Evolutionary conservation across 1,139 yeast species (phyloP), one percentile per base, ranked within the genome.

Genomic region (Lizanozyma gosingica): DNA sequence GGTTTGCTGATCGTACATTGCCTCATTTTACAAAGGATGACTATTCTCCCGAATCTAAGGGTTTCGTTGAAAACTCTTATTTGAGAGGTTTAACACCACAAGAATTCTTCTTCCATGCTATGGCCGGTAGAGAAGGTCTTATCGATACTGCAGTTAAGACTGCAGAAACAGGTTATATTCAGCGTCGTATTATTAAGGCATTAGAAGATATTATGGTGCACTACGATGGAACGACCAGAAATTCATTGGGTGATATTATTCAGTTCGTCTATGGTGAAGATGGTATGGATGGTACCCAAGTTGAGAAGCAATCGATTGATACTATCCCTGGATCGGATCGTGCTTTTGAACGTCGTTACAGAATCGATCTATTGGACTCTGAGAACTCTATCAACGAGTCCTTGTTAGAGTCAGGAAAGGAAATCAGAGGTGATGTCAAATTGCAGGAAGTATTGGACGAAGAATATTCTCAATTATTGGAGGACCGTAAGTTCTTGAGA

Each of bases 61-160:
- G 99, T 48, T 94, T 94, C 54, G 95, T 94, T 50, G 98, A 92
- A 63, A 94, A 94, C 57, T 94, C 98, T 11, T 94, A 92, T 56
- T 74, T 92, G 57, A 81, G 98, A 73, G 99, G 99, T 35, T 74
- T 94, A 56, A 92, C 98, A 14, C 99, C 99, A 34, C 98, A 92
- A 65, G 98, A 94, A 63, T 94, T 94, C 63, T 94, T 94, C 60
- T 92, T 92, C 83, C 99, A 94, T 62, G 98, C 98, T 41, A 94
- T 94, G 98, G 98, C 98, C 55, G 99, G 99, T 76, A 87, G 99
- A 76, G 99, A 92, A 71, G 99, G 99, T 78, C 78, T 92, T 61
- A 92, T 92, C 63, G 99, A 92, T 78, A 92, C 99, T 44, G 97
- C 97, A 14, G 97, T 90, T 39, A 90, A 90, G 64, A 92, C 98